phyloP scores from a whole-genome alignment of 2,329 filamentous ascomycete genomes.

The Ophiosphaerella herpotricha region DNA sequence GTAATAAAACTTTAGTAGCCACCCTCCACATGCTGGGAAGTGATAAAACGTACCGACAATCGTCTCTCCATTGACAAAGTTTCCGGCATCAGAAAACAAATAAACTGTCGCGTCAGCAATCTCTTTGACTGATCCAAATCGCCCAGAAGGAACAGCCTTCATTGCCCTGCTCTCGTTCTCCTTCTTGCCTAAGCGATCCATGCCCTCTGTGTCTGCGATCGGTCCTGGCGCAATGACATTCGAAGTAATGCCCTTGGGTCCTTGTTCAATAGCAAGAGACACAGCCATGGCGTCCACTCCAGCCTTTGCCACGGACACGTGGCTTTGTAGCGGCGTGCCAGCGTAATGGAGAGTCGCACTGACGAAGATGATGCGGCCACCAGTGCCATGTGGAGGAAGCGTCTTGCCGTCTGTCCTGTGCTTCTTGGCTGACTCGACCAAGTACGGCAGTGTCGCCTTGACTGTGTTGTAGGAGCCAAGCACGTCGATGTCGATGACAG shows the following conservation, averaged over 20 bases:
- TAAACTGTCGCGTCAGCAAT: slow-evolving; percentile 92
- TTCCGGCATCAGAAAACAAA: slow-evolving; percentile 82
- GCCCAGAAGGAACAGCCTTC: slow-evolving; percentile 67
- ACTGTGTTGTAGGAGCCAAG: slow-evolving; percentile 92
- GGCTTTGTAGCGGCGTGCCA: slow-evolving; percentile 81
- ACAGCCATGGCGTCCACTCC: slow-evolving; percentile 84
- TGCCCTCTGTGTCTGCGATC: slow-evolving; percentile 77
- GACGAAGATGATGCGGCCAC: slow-evolving; percentile 86
- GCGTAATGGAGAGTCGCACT: slow-evolving; percentile 92
- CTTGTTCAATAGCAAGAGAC: slow-evolving; percentile 84
- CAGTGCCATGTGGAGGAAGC: slow-evolving; percentile 57
- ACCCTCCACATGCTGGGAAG: not conserved
- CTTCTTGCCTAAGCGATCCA: slow-evolving; percentile 49
- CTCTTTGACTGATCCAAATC: slow-evolving; percentile 80
- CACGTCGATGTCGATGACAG: slow-evolving; percentile 95
- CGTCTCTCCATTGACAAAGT: slow-evolving; percentile 82
- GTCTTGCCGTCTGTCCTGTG: slow-evolving; percentile 64
- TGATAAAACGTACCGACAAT: slow-evolving; percentile 67
- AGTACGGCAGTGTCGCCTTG: slow-evolving; percentile 85
- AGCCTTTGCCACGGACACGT: slow-evolving; percentile 91
- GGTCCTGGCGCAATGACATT: slow-evolving; percentile 90
- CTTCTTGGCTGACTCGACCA: slow-evolving; percentile 73
- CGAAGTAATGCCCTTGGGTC: slow-evolving; percentile 80
- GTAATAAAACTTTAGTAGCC: slow-evolving; percentile 16
- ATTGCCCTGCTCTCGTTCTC: slow-evolving; percentile 35